Percentiles rank a stretch among this genome's conserved stretches.
These are phyloP conservation scores for Albizia julibrissin DNA, from an alignment of 306 rosid genomes.

Conservation along the genomic window DNA sequence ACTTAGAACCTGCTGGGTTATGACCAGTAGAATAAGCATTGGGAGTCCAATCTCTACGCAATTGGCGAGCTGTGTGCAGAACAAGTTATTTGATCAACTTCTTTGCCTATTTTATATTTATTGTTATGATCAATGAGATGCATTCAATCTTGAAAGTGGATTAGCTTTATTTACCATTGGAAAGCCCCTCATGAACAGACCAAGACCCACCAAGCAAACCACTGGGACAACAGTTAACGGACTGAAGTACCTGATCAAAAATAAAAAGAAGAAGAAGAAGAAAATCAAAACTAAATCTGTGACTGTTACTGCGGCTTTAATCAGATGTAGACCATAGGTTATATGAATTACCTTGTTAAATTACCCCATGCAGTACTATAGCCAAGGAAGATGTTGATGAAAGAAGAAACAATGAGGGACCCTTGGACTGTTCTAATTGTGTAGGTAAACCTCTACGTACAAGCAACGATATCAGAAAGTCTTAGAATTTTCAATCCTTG, in stretches of 20 bases:
- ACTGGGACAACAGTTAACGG: constrained; percentile 76
- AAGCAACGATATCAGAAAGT: constrained; percentile 31
- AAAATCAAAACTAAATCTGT: neutral
- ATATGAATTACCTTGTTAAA: constrained; percentile 56
- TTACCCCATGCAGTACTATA: constrained; percentile 75
- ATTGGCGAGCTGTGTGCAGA: constrained; percentile 63
- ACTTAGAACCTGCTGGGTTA: constrained; percentile 72
- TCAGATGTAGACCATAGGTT: neutral
- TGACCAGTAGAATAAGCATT: constrained; percentile 76
- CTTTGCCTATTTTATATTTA: constrained; percentile 1
- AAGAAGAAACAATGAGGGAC: constrained; percentile 77
- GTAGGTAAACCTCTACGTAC: constrained; percentile 66
- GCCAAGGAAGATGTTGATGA: constrained; percentile 76
- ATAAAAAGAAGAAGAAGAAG: constrained; percentile 11
- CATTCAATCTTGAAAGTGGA: constrained; percentile 12
- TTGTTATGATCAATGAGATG: neutral
- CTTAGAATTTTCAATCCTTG: neutral
- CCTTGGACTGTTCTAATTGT: constrained; percentile 90
- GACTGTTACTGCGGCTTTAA: neutral
- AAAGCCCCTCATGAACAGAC: constrained; percentile 79
- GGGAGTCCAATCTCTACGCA: constrained; percentile 86
- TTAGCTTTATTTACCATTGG: constrained; percentile 62
- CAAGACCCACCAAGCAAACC: constrained; percentile 84
- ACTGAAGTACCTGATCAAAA: constrained; percentile 62
- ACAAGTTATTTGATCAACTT: constrained; percentile 26